These are phyloP conservation scores for Zizania palustris DNA, from an alignment of 202 grass and related monocot species.

Conservation along the genomic window DNA sequence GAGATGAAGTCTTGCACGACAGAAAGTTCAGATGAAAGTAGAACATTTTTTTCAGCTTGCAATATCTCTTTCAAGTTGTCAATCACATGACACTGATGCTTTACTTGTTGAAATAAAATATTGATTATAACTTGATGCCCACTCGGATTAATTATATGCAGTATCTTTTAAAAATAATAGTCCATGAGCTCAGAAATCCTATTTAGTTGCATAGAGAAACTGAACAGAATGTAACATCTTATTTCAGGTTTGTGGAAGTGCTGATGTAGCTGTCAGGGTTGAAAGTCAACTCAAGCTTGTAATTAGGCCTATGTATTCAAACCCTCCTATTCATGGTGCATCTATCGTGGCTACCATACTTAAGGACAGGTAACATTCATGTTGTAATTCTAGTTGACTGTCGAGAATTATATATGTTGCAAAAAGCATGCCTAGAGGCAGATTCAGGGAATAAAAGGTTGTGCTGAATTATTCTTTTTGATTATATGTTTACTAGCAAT, in stretches of 20 bases:
- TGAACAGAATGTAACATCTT: conserved; percentile 25
- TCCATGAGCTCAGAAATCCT: not conserved
- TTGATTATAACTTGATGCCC: conserved; percentile 6
- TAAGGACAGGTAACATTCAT: conserved; percentile 63
- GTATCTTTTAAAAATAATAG: not conserved
- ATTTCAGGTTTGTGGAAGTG: conserved; percentile 81
- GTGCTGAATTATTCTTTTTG: conserved; percentile 21
- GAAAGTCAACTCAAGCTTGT: conserved; percentile 99
- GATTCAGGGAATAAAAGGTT: conserved; percentile 14
- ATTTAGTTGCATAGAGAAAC: not conserved
- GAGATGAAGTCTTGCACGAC: conserved; percentile 4
- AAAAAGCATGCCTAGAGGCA: not conserved
- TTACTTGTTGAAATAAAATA: conserved; percentile 12
- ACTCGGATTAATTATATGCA: not conserved
- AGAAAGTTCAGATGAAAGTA: not conserved
- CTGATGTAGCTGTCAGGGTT: conserved; percentile 79
- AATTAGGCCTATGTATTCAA: conserved; percentile 99
- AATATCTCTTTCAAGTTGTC: not conserved
- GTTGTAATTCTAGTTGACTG: not conserved
- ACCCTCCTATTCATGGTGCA: conserved; percentile 93
- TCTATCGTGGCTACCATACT: conserved; percentile 95
- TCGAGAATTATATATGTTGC: conserved; percentile 1
- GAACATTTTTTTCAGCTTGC: not conserved
- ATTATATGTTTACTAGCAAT: conserved; percentile 51
- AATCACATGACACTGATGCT: not conserved